A percentile compares a stretch with the other conserved stretches of the same genome.
These are phyloP conservation scores for Pterocarpus santalinus DNA, from an alignment of 306 rosid species.

Conservation along the genomic window DNA sequence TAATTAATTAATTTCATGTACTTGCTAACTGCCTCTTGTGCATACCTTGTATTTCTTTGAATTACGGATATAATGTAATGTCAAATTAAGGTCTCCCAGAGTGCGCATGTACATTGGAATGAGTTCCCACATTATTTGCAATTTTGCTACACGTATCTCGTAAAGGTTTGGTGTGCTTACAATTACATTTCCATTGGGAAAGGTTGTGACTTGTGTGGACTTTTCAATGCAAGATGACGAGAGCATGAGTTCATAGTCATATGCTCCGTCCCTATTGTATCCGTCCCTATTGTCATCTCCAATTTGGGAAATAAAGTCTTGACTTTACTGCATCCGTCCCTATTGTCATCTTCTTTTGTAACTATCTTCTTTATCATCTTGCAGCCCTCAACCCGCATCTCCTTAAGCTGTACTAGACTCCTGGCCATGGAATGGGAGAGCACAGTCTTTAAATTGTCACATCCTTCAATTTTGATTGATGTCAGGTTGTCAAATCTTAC, in stretches of 20 bases:
- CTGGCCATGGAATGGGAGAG: conserved; percentile 13
- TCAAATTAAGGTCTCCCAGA: conserved; percentile 10
- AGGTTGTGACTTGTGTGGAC: not conserved
- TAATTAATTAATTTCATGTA: too few species aligned
- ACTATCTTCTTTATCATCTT: conserved; percentile 16
- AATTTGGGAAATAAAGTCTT: conserved; percentile 14
- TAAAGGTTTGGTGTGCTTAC: conserved; percentile 11
- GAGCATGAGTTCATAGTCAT: not conserved
- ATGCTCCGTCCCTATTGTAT: conserved; percentile 3
- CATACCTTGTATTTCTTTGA: not conserved
- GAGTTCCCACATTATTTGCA: too few species aligned
- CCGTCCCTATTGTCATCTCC: not conserved
- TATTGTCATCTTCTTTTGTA: conserved; percentile 12
- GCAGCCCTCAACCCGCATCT: accelerated
- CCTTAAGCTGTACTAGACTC: conserved; percentile 14
- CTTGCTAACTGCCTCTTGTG: too few species aligned
- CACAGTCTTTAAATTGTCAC: conserved; percentile 7
- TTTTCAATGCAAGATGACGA: too few species aligned
- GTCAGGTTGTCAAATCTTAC: not conserved
- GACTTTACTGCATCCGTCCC: not conserved
- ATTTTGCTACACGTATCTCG: too few species aligned
- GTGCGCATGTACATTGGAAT: not conserved
- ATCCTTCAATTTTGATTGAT: accelerated
- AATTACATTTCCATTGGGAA: not conserved
- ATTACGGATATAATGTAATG: not conserved